Conservation (phyloP, 148 eudicot genomes). For the Chenopodium berlandieri region DNA sequence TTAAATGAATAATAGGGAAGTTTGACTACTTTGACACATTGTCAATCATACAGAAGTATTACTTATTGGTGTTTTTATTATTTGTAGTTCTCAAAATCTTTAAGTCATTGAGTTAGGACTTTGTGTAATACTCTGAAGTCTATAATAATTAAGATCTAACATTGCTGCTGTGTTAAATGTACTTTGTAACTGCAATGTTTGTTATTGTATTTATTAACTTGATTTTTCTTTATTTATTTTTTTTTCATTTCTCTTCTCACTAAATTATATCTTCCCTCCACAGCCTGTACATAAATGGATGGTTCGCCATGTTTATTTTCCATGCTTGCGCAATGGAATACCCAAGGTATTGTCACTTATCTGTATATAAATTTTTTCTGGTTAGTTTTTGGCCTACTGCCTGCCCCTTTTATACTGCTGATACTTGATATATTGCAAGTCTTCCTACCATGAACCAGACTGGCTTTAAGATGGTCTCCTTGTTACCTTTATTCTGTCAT, state of each 20-base stretch:
- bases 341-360: slow-evolving; percentile 60
- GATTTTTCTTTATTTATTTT: neutral
- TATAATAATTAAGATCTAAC: too few relatives aligned
- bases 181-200: neutral
- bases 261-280: neutral
- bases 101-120: neutral
- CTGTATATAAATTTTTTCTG: neutral
- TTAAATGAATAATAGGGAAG: neutral
- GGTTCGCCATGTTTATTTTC: slow-evolving; percentile 90
- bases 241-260: neutral
- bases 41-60: too few relatives aligned
- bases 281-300: slow-evolving; percentile 99
- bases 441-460: neutral
- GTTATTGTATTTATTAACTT: neutral
- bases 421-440: neutral
- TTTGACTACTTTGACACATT: neutral
- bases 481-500: neutral
- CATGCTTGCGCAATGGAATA: slow-evolving; percentile 80
- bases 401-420: neutral
- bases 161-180: neutral
- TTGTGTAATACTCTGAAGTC: neutral
- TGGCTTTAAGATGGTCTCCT: neutral
- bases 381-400: neutral
- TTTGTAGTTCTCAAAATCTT: neutral
- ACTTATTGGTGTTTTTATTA: neutral